phyloP scores from a whole-genome alignment of 148 eudicot genomes.

The Amaranthus palmeri region DNA sequence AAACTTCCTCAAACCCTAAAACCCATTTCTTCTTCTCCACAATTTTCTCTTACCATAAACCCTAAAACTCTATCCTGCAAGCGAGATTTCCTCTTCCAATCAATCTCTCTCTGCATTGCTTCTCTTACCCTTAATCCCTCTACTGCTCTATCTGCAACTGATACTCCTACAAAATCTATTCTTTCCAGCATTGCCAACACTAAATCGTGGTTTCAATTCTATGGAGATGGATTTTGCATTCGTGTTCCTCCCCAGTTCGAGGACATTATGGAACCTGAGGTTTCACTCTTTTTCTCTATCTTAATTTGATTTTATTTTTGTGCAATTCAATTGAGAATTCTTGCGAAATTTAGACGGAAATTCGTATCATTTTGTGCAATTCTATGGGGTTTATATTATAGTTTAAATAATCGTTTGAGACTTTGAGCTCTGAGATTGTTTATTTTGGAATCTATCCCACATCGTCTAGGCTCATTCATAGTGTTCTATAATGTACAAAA shows the following conservation, averaged over 20 bases:
- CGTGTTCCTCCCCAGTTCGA: constrained; percentile 79
- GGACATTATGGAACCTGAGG: constrained; percentile 91
- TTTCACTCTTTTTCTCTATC: constrained; percentile 4
- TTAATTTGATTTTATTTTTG: neutral
- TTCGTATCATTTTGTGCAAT: neutral
- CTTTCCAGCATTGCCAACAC: constrained; percentile 72
- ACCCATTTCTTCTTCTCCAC: constrained; percentile 11
- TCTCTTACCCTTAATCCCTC: constrained; percentile 32
- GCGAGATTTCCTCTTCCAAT: constrained; percentile 40
- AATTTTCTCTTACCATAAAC: constrained; percentile 11
- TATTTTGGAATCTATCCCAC: no score
- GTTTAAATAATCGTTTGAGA: no score
- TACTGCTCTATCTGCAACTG: constrained; percentile 27
- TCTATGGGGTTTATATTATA: neutral
- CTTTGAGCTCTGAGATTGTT: no score
- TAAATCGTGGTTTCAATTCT: constrained; percentile 87
- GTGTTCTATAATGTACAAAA: no score
- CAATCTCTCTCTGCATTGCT: constrained; percentile 33
- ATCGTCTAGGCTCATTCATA: no score
- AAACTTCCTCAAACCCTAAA: constrained; percentile 31
- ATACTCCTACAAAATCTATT: constrained; percentile 42
- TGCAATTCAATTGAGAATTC: neutral
- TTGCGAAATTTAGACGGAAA: neutral
- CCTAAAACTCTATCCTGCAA: constrained; percentile 24
- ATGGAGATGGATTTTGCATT: constrained; percentile 81